Conservation (phyloP, 2,329 filamentous ascomycete genomes). For the Aureobasidium mangrovei region DNA sequence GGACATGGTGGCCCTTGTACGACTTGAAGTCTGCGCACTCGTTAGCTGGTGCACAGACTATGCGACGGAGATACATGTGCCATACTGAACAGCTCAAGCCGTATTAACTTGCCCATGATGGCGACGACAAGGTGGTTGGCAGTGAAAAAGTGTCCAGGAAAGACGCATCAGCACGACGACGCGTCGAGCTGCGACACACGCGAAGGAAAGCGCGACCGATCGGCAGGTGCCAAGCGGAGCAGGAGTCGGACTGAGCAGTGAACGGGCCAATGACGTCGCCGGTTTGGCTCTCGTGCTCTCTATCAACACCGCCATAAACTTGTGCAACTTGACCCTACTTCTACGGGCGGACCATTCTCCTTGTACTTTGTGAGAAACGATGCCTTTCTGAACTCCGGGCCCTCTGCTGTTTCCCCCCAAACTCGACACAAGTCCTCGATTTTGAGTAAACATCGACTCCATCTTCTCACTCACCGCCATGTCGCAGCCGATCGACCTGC, state of each 20-base stretch:
- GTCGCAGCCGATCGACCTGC: slow-evolving; percentile 19
- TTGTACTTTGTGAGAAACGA: too few relatives aligned
- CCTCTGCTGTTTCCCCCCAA: too few relatives aligned
- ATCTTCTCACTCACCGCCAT: slow-evolving; percentile 11
- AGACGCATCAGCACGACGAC: slow-evolving; percentile 1
- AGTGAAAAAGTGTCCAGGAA: not conserved
- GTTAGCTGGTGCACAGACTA: slow-evolving; percentile 17
- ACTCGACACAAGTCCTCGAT: too few relatives aligned
- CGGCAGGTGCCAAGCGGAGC: not conserved
- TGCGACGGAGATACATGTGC: slow-evolving; percentile 15
- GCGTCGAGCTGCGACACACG: slow-evolving; percentile 2
- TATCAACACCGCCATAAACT: too few relatives aligned
- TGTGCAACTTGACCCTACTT: too few relatives aligned
- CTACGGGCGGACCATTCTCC: too few relatives aligned
- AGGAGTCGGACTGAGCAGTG: not conserved
- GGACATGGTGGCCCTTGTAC: slow-evolving; percentile 91
- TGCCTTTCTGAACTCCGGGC: too few relatives aligned
- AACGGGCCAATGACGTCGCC: slow-evolving; percentile 5
- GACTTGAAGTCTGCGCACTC: slow-evolving; percentile 80
- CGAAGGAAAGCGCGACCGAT: not conserved
- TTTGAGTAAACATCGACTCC: not conserved
- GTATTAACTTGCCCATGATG: slow-evolving; percentile 91
- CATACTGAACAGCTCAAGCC: slow-evolving; percentile 87
- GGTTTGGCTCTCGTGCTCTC: too few relatives aligned
- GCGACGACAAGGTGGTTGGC: slow-evolving; percentile 15